A percentile compares a stretch with the other conserved stretches of the same genome.
Conservation (phyloP, 2,329 filamentous ascomycete genomes). For the Ascocoryne sarcoides region DNA sequence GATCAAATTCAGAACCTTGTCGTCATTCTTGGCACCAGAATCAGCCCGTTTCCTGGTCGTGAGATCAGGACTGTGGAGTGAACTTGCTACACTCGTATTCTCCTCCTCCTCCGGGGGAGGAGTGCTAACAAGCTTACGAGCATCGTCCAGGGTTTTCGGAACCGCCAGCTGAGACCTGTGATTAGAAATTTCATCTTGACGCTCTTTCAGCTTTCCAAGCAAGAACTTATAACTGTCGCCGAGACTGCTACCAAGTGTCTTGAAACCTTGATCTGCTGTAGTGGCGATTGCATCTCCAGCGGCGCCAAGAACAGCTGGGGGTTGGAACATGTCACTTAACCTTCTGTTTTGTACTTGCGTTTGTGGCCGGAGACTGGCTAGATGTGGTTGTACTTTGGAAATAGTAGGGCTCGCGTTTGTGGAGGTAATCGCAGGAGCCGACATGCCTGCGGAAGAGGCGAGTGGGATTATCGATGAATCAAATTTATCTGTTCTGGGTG, state of each 20-base stretch:
- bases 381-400: conserved; percentile 24
- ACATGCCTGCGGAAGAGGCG: conserved; percentile 25
- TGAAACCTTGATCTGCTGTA: conserved; percentile 84
- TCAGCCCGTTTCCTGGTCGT: conserved; percentile 26
- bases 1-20: conserved; percentile 63
- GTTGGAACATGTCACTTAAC: conserved; percentile 78
- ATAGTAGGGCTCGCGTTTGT: conserved; percentile 27
- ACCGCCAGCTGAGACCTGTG: conserved; percentile 45
- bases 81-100: conserved; percentile 39
- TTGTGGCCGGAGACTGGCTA: conserved; percentile 26
- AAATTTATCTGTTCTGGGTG: conserved; percentile 30
- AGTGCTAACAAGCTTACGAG: conserved; percentile 75
- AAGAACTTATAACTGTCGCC: conserved; percentile 92
- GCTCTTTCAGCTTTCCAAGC: conserved; percentile 77
- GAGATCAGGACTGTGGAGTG: conserved; percentile 34
- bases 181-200: conserved; percentile 39
- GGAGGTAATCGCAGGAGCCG: conserved; percentile 16
- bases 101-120: conserved; percentile 41
- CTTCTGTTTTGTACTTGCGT: conserved; percentile 56
- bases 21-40: conserved; percentile 39
- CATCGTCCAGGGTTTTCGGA: conserved; percentile 88
- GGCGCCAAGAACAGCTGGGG: conserved; percentile 70
- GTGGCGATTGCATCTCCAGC: conserved; percentile 79
- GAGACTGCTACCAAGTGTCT: conserved; percentile 82
- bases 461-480: conserved; percentile 20